A percentile compares a stretch with the other conserved stretches of the same genome.
phyloP scores from a whole-genome alignment of 225 moss, liverwort and hornwort species.

The Lunularia cruciata region DNA sequence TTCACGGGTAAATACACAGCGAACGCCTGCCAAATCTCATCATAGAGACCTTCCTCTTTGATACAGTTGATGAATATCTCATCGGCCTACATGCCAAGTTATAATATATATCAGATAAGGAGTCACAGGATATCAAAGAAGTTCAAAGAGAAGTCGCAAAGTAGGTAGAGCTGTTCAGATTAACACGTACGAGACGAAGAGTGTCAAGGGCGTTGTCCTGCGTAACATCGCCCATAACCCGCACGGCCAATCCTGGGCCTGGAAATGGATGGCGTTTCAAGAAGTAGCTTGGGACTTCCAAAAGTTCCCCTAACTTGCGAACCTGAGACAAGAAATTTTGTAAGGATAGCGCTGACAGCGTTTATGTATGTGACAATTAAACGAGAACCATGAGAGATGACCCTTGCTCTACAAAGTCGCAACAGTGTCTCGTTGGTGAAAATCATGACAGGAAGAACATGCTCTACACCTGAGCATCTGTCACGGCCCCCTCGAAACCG shows the following conservation, averaged over 20 bases:
- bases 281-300: slow-evolving; percentile 70
- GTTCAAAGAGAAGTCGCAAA: background rate
- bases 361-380: too few relatives aligned
- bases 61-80: slow-evolving; percentile 79
- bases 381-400: too few relatives aligned
- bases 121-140: background rate
- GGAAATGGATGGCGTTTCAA: slow-evolving; percentile 84
- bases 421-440: too few relatives aligned
- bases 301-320: slow-evolving; percentile 67
- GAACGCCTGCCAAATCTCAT: slow-evolving; percentile 92
- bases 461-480: too few relatives aligned
- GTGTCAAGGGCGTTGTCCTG: slow-evolving; percentile 68
- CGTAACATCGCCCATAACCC: slow-evolving; percentile 82
- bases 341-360: background rate
- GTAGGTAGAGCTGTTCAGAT: background rate
- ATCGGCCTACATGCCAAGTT: slow-evolving; percentile 48
- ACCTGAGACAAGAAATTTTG: too few relatives aligned
- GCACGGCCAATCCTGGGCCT: slow-evolving; percentile 82
- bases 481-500: too few relatives aligned
- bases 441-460: too few relatives aligned
- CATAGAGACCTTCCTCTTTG: slow-evolving; percentile 78
- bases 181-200: slow-evolving; percentile 58
- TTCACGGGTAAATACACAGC: slow-evolving; percentile 85
- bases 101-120: background rate
- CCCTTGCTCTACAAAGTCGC: background rate